Conservation (phyloP, 768 basidiomycete genomes). For the Pleurotus citrinopileatus region DNA sequence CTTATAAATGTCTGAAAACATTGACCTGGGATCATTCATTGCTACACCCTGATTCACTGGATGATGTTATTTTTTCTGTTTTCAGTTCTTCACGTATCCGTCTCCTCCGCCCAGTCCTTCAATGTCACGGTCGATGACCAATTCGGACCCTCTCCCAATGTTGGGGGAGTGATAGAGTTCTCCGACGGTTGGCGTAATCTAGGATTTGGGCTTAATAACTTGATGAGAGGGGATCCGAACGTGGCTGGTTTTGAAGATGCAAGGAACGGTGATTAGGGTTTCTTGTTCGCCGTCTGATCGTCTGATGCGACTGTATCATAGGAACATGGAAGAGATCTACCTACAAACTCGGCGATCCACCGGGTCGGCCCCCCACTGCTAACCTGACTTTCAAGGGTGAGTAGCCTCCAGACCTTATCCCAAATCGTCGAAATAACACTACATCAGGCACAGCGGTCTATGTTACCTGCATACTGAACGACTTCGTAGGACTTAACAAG, state of each 20-base stretch:
- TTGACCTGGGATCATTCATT: neutral
- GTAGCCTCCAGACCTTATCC: neutral
- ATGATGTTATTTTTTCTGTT: neutral
- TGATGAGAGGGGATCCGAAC: neutral
- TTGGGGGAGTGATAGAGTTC: neutral
- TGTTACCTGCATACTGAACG: neutral
- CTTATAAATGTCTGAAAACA: too few species aligned
- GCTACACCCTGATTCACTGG: neutral
- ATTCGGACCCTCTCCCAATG: neutral
- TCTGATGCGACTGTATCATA: neutral
- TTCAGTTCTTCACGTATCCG: neutral
- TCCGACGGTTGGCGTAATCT: neutral
- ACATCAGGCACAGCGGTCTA: neutral
- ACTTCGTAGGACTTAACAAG: neutral
- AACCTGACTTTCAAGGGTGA: neutral
- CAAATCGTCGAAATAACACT: neutral
- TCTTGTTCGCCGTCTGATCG: neutral
- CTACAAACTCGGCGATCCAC: neutral
- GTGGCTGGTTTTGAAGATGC: neutral
- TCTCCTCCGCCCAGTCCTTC: neutral
- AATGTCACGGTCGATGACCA: neutral
- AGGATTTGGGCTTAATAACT: neutral
- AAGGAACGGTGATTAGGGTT: neutral
- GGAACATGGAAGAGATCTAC: neutral
- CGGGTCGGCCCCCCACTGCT: neutral